These are phyloP conservation scores for Phaffia australis DNA, from an alignment of 768 basidiomycete genomes.

Conservation along the genomic window DNA sequence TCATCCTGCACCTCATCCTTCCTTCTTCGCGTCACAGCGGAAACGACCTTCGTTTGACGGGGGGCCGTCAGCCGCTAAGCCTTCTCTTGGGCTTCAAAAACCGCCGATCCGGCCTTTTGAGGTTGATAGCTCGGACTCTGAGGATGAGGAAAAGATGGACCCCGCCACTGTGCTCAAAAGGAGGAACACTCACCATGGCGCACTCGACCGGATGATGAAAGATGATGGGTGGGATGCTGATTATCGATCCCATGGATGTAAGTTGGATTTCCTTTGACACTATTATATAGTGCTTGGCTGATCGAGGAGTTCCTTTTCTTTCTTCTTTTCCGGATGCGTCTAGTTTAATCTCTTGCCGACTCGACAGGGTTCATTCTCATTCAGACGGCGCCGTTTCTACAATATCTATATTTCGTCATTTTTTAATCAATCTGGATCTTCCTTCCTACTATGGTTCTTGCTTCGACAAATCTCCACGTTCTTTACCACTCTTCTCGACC, in stretches of 20 bases:
- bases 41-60: constrained; percentile 2
- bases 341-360: too few relatives aligned
- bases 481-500: too few relatives aligned
- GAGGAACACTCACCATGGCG: constrained; percentile 19
- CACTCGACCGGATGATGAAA: constrained; percentile 1
- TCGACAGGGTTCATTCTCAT: too few relatives aligned
- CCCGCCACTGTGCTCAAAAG: constrained; percentile 8
- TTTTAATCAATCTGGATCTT: too few relatives aligned
- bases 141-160: constrained; percentile 11
- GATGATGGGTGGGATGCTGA: constrained; percentile 26
- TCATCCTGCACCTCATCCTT: neutral
- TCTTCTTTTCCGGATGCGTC: too few relatives aligned
- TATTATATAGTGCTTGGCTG: neutral
- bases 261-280: neutral
- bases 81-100: constrained; percentile 8
- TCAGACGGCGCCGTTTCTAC: too few relatives aligned
- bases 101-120: neutral
- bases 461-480: too few relatives aligned
- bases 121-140: constrained; percentile 7
- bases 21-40: neutral
- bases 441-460: too few relatives aligned
- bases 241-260: constrained; percentile 21
- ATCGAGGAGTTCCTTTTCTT: too few relatives aligned
- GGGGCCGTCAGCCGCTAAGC: constrained; percentile 1
- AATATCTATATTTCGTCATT: too few relatives aligned